These are phyloP conservation scores for Didymella arachidicola DNA, from an alignment of 2,329 filamentous ascomycete species.

Conservation along the genomic window DNA sequence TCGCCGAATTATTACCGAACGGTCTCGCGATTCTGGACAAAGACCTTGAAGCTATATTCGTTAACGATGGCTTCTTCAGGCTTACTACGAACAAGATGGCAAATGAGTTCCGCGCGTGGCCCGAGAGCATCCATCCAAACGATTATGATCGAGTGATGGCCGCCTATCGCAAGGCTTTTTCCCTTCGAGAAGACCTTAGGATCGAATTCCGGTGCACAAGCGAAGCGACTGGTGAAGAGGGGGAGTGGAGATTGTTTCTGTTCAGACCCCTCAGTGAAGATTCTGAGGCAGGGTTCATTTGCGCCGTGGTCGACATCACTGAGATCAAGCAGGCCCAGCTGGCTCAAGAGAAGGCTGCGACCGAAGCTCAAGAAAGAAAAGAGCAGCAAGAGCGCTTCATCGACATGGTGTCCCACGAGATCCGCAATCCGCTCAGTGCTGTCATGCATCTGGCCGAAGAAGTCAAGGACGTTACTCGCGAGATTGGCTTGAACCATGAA, in stretches of 20 bases:
- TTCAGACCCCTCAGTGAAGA: constrained; percentile 54
- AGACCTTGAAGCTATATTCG: constrained; percentile 55
- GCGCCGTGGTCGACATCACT: constrained; percentile 57
- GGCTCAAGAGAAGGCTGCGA: constrained; percentile 52
- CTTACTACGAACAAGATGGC: constrained; percentile 54
- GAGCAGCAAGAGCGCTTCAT: constrained; percentile 58
- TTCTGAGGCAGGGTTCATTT: constrained; percentile 55
- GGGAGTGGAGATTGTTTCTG: constrained; percentile 54
- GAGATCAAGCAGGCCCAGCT: constrained; percentile 56
- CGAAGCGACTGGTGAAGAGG: constrained; percentile 39
- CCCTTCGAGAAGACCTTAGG: constrained; percentile 48
- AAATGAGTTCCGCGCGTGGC: constrained; percentile 55
- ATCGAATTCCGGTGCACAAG: constrained; percentile 55
- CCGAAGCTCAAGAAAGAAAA: constrained; percentile 54
- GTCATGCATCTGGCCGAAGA: constrained; percentile 56
- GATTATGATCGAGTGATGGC: constrained; percentile 57
- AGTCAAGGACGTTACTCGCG: constrained; percentile 47
- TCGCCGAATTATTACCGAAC: constrained; percentile 56
- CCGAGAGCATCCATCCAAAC: constrained; percentile 55
- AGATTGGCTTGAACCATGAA: constrained; percentile 28
- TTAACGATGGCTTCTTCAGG: constrained; percentile 57
- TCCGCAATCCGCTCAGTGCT: constrained; percentile 49
- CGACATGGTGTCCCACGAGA: constrained; percentile 56
- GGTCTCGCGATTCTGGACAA: constrained; percentile 57
- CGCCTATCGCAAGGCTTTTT: constrained; percentile 55